These are phyloP conservation scores for Blastobotrys parvus DNA, from an alignment of 805 yeast species.

Conservation along the genomic window DNA sequence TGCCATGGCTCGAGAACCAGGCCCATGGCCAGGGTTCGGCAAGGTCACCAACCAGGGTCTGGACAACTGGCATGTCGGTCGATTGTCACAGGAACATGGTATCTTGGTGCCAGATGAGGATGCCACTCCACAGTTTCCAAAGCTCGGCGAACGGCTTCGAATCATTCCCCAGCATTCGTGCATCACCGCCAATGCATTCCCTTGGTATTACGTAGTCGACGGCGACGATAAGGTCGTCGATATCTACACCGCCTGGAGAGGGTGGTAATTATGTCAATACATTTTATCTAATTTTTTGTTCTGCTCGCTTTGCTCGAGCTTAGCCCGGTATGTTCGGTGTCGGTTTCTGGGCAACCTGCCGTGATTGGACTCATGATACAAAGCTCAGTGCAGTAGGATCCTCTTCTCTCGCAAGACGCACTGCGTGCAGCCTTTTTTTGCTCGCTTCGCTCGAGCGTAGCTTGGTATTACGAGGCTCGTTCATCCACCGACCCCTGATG, in stretches of 20 bases:
- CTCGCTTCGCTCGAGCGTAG: too few species aligned
- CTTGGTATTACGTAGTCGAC: constrained; percentile 49
- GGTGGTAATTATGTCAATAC: constrained; percentile 29
- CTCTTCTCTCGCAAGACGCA: too few species aligned
- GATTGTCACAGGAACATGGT: constrained; percentile 77
- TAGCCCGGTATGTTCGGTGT: too few species aligned
- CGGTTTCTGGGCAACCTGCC: too few species aligned
- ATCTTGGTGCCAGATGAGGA: constrained; percentile 42
- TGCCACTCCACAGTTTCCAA: constrained; percentile 14
- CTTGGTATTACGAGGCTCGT: too few species aligned
- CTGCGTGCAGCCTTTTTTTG: too few species aligned
- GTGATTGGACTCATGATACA: too few species aligned
- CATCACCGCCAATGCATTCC: constrained; percentile 55
- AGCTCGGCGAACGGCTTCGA: constrained; percentile 42
- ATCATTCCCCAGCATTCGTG: constrained; percentile 67
- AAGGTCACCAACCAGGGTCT: constrained; percentile 33
- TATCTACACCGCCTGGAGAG: constrained; percentile 58
- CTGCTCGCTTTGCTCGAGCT: too few species aligned
- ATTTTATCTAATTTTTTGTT: too few species aligned
- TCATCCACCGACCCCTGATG: too few species aligned
- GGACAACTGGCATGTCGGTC: constrained; percentile 54
- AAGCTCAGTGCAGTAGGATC: too few species aligned
- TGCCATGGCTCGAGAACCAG: constrained; percentile 56
- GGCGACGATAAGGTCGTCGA: constrained; percentile 44
- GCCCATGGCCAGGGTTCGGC: constrained; percentile 57